Base-by-base conservation (phyloP, 129 eudicot species). In the Scalesia atractyloides region DNA sequence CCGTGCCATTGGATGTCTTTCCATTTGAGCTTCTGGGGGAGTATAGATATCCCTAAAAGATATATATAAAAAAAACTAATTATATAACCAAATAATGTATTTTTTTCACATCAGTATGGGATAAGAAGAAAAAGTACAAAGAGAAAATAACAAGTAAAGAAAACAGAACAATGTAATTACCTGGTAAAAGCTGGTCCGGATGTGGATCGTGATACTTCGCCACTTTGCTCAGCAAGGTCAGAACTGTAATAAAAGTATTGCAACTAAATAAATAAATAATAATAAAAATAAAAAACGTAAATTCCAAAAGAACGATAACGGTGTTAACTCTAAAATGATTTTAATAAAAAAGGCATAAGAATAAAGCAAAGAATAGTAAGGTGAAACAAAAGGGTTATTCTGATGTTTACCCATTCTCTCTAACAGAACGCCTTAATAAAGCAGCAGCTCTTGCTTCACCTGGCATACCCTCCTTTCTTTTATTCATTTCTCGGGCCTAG, bases 401-500 rank as follows among this genome's bases (percentile, higher is more conserved):
- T 34, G 24, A 51, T 63, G 51, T 18, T 76, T 80, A 94, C 99
- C 92, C 96, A 50, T 88, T 94, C 14, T 94, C 99, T 82, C 99
- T 86, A 56, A 94, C 99, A 67, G 96, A 88, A 48, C 97, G 97
- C 78, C 97, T 86, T 66, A 90, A 76, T 47, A 30, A 30, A 30
- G 34, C 34, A 30, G 88, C 91, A 73, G 97, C 93, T 82, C 99
- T 83, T 26, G 94, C 94, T 77, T 94, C 99, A 33, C 99, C 99
- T 61, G 99, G 99, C 74, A 81, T 86, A 41, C 97, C 96, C 71
- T 94, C 99, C 75, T 84, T 90, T 54, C 97, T 86, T 80, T 86
- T 94, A 59, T 90, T 96, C 99, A 94, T 94, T 70, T 94, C 99
- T 20, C 99, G 89, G 7, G 93, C 88, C 99, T 94, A 81, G 37